Conservation (phyloP, 2,329 filamentous ascomycete species). For the Sporothrix inflata region DNA sequence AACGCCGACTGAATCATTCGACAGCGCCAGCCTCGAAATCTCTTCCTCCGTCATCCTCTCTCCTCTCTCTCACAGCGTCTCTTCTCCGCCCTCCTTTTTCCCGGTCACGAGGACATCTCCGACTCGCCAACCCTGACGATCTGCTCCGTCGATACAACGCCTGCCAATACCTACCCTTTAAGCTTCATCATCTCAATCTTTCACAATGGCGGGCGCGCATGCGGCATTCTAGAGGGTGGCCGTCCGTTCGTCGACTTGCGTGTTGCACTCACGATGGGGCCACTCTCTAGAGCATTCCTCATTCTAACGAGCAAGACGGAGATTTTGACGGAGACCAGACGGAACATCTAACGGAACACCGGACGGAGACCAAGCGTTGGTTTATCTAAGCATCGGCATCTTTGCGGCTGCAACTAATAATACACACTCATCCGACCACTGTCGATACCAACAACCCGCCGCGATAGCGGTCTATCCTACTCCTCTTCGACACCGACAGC, state of each 20-base stretch:
- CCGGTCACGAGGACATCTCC: neutral
- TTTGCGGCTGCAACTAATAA: neutral
- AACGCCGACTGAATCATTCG: neutral
- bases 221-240: slow-evolving; percentile 61
- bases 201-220: slow-evolving; percentile 49
- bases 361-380: neutral
- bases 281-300: slow-evolving; percentile 48
- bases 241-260: slow-evolving; percentile 44
- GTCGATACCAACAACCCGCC: too few relatives aligned
- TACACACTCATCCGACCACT: neutral
- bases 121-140: neutral
- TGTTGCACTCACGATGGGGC: slow-evolving; percentile 56
- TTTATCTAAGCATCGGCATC: neutral
- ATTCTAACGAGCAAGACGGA: slow-evolving; percentile 10
- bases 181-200: neutral
- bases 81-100: too few relatives aligned
- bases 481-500: neutral
- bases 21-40: slow-evolving; percentile 10
- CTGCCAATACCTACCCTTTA: neutral
- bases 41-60: neutral
- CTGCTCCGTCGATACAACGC: neutral
- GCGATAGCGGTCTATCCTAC: neutral
- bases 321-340: neutral
- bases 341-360: neutral
- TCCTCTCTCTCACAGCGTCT: neutral